Evolutionary conservation across 805 yeast species (phyloP).

Genomic region (Suhomyces sp.): DNA sequence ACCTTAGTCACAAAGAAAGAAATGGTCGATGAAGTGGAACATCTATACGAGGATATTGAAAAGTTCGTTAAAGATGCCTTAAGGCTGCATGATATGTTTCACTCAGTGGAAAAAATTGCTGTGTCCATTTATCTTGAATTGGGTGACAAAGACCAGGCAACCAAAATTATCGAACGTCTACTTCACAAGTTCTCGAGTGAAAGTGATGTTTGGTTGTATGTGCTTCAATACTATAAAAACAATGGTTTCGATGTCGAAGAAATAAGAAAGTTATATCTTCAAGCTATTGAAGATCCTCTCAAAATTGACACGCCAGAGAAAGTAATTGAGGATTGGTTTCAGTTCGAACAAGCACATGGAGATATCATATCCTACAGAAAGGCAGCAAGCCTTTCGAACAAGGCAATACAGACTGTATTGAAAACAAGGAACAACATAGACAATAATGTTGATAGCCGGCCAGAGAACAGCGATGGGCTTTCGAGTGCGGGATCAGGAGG

Average conservation of each 20-base stretch:
- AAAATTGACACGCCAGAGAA: constrained; percentile 52
- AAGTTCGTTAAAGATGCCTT: constrained; percentile 24
- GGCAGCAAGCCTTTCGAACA: constrained; percentile 14
- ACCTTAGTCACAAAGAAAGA: neutral
- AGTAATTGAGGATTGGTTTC: constrained; percentile 44
- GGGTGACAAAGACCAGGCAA: constrained; percentile 28
- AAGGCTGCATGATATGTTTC: constrained; percentile 34
- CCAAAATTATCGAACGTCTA: constrained; percentile 20
- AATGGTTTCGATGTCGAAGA: constrained; percentile 20
- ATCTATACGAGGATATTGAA: constrained; percentile 20
- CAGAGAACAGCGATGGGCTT: too few relatives aligned
- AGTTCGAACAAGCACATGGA: constrained; percentile 38
- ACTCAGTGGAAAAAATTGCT: constrained; percentile 44
- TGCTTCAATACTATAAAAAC: constrained; percentile 36
- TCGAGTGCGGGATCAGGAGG: neutral
- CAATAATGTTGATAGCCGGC: neutral
- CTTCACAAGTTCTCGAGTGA: constrained; percentile 29
- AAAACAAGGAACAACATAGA: too few relatives aligned
- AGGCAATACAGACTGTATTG: too few relatives aligned
- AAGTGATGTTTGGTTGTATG: constrained; percentile 49
- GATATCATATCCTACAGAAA: constrained; percentile 17
- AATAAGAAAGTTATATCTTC: constrained; percentile 27
- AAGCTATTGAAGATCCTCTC: constrained; percentile 27
- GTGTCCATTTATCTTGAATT: constrained; percentile 32
- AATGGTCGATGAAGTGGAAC: constrained; percentile 7